Evolutionary conservation across 495 filamentous ascomycete species (phyloP).

Genomic region (Penicillium odoratum): DNA sequence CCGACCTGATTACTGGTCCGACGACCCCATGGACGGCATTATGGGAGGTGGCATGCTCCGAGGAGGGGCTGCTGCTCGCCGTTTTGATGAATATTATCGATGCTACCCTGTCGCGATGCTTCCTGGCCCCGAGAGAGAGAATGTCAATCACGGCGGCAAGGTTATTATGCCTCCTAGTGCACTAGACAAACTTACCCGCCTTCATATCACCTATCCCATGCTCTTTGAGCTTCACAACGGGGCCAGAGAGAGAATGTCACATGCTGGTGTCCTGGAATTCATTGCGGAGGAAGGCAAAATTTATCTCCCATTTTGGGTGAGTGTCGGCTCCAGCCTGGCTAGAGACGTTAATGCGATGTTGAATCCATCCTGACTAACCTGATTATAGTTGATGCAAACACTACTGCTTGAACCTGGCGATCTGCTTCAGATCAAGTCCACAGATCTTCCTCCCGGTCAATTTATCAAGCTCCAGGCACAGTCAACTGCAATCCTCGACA

Average conservation of each 20-base stretch:
- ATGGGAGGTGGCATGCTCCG: constrained; percentile 44
- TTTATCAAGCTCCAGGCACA: constrained; percentile 97
- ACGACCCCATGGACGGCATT: constrained; percentile 57
- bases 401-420: constrained; percentile 86
- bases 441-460: constrained; percentile 81
- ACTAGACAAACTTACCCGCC: constrained; percentile 87
- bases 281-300: constrained; percentile 96
- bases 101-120: constrained; percentile 95
- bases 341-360: not conserved
- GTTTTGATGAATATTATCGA: constrained; percentile 97
- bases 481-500: constrained; percentile 86
- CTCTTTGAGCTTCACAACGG: constrained; percentile 94
- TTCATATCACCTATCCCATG: constrained; percentile 99
- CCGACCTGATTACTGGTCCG: constrained; percentile 54
- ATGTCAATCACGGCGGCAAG: constrained; percentile 95
- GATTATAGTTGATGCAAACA: constrained; percentile 83
- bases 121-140: constrained; percentile 85
- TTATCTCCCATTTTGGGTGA: constrained; percentile 93
- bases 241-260: constrained; percentile 70
- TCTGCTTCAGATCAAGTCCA: constrained; percentile 90
- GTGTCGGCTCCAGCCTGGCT: constrained; percentile 19
- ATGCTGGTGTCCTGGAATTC: constrained; percentile 95
- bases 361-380: not conserved
- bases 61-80: constrained; percentile 47
- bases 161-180: constrained; percentile 94